These are phyloP conservation scores for Cavenderia fasciculata DNA, from an alignment of 78 protist genomes.

Conservation along the genomic window DNA sequence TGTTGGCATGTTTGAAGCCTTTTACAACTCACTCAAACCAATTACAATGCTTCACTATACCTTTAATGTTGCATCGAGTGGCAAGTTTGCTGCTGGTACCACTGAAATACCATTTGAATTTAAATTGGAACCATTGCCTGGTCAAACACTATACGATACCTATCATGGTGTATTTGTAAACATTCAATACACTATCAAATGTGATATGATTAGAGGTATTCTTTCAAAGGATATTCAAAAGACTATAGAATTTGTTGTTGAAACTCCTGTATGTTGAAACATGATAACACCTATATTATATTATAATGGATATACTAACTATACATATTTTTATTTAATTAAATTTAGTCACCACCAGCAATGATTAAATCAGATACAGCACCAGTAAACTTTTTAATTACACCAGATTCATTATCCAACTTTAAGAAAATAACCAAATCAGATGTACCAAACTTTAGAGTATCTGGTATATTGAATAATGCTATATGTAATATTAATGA, in stretches of 20 bases:
- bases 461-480: conserved; percentile 85
- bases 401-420: conserved; percentile 79
- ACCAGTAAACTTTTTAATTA: conserved; percentile 77
- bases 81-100: conserved; percentile 81
- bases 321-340: background rate
- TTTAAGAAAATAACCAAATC: conserved; percentile 69
- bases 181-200: conserved; percentile 75
- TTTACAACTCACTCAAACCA: conserved; percentile 89
- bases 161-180: conserved; percentile 95
- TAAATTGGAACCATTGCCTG: conserved; percentile 69
- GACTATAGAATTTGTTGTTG: conserved; percentile 82
- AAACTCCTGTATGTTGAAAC: conserved; percentile 48
- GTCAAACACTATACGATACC: conserved; percentile 87
- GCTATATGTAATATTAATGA: conserved; percentile 72
- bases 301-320: background rate
- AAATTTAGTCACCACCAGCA: conserved; percentile 43
- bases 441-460: conserved; percentile 82
- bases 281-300: background rate
- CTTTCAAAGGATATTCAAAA: conserved; percentile 80
- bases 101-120: conserved; percentile 94
- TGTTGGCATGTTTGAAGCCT: conserved; percentile 89
- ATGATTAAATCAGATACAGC: background rate
- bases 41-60: conserved; percentile 42
- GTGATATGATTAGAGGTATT: conserved; percentile 83
- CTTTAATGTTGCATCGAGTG: conserved; percentile 63